A percentile compares a stretch with the other conserved stretches of the same genome.
Evolutionary conservation across 2,329 filamentous ascomycete genomes (phyloP).

Genomic region (Fusarium sp.): DNA sequence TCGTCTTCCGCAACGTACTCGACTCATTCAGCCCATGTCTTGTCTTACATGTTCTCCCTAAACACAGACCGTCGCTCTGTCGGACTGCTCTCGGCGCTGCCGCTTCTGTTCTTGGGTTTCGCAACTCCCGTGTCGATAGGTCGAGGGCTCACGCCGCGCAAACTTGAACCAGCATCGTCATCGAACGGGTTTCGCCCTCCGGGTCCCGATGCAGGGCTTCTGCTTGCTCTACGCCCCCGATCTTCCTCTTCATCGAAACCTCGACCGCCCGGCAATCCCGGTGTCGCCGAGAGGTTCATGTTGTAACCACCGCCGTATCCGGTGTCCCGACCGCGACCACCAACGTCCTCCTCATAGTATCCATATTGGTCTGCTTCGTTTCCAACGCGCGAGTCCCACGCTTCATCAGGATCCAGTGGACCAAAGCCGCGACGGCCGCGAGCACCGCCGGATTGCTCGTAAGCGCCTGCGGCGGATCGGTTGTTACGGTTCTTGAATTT

Average conservation of each 20-base stretch:
- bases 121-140: conserved; percentile 65
- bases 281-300: conserved; percentile 56
- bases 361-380: conserved; percentile 73
- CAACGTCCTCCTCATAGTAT: conserved; percentile 72
- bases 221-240: conserved; percentile 55
- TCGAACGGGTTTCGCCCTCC: conserved; percentile 71
- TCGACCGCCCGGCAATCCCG: conserved; percentile 38
- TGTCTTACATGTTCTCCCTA: conserved; percentile 68
- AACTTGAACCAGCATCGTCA: conserved; percentile 69
- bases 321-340: conserved; percentile 46
- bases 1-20: background rate
- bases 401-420: conserved; percentile 80
- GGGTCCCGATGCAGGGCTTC: conserved; percentile 48
- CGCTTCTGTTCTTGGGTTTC: conserved; percentile 40
- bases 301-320: conserved; percentile 53
- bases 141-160: conserved; percentile 78
- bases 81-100: conserved; percentile 62
- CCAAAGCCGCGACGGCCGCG: conserved; percentile 67
- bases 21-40: background rate
- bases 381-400: conserved; percentile 84
- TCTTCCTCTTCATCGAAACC: conserved; percentile 43
- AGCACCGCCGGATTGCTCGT: conserved; percentile 66
- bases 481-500: conserved; percentile 71
- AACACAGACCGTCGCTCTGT: conserved; percentile 75
- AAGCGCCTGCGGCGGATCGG: conserved; percentile 73